phyloP scores from a whole-genome alignment of 139 green algal species.

The Dunaliella primolecta region DNA sequence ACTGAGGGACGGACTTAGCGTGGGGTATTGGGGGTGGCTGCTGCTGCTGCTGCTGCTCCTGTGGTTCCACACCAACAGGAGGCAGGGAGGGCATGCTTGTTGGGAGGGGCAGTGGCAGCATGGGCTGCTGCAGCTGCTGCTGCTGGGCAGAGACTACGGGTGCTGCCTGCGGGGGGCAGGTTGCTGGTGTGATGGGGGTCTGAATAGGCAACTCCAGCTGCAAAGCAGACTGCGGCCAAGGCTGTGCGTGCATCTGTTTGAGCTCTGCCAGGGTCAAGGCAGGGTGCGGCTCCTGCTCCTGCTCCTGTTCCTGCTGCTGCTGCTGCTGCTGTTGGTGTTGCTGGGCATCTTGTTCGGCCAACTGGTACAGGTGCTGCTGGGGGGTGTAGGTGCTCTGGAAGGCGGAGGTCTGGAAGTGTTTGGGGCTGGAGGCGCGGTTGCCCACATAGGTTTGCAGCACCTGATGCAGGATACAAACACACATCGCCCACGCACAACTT shows the following conservation, averaged over 20 bases:
- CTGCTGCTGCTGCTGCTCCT: background rate
- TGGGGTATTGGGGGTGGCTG: too few species aligned
- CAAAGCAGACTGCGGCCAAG: too few species aligned
- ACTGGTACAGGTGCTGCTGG: slow-evolving; percentile 10
- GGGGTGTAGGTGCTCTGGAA: background rate
- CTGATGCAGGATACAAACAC: background rate
- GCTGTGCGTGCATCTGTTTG: background rate
- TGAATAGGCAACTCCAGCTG: background rate
- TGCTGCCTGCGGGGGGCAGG: too few species aligned
- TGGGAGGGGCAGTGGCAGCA: too few species aligned
- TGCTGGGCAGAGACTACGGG: too few species aligned
- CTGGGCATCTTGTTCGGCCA: background rate
- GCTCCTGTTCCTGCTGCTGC: background rate
- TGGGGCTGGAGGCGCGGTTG: background rate
- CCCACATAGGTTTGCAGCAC: background rate
- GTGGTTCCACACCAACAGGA: too few species aligned
- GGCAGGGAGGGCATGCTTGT: too few species aligned
- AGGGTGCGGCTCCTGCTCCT: background rate
- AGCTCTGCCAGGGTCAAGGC: background rate
- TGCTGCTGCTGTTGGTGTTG: background rate
- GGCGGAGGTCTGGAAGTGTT: background rate
- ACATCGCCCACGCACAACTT: too few species aligned
- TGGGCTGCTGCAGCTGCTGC: background rate
- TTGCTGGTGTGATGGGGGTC: too few species aligned
- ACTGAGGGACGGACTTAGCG: too few species aligned